Percentiles rank a stretch among this genome's conserved stretches.
phyloP scores from a whole-genome alignment of 345 rosid genomes.

The Salix udensis region DNA sequence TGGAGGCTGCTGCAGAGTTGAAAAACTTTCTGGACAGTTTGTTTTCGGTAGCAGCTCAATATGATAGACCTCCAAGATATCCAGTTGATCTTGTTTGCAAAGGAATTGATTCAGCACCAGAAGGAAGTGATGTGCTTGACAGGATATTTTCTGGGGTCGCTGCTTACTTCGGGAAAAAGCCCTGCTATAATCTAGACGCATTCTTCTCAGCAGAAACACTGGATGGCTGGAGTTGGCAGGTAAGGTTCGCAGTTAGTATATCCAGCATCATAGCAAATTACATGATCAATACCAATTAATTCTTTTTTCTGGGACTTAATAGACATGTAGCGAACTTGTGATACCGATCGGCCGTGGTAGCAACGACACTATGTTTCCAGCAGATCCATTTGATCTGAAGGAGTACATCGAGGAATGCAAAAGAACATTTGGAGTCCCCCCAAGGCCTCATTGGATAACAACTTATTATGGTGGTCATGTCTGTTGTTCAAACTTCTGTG shows the following conservation, averaged over 20 bases:
- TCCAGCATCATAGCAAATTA: not conserved
- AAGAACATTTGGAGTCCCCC: not conserved
- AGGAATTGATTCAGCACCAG: constrained; percentile 9
- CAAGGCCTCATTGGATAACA: constrained; percentile 21
- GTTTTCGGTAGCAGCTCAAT: constrained; percentile 18
- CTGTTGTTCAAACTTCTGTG: not conserved
- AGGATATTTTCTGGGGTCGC: constrained; percentile 13
- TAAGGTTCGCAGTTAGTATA: not conserved
- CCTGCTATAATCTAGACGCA: not conserved
- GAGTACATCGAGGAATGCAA: not conserved
- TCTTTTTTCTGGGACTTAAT: not conserved
- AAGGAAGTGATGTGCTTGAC: constrained; percentile 14
- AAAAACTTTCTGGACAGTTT: not conserved
- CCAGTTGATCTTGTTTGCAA: constrained; percentile 11
- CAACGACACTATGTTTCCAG: constrained; percentile 14
- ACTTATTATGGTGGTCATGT: constrained; percentile 17
- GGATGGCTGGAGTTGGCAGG: constrained; percentile 27
- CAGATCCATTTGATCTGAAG: constrained; percentile 10
- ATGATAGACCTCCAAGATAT: constrained; percentile 19
- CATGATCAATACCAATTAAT: not conserved
- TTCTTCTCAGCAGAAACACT: constrained; percentile 9
- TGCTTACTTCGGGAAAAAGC: not conserved
- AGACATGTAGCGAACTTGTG: constrained; percentile 25
- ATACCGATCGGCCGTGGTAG: constrained; percentile 8
- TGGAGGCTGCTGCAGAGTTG: constrained; percentile 6